Conservation (phyloP, 768 basidiomycete species). For the Mrakia frigida region DNA sequence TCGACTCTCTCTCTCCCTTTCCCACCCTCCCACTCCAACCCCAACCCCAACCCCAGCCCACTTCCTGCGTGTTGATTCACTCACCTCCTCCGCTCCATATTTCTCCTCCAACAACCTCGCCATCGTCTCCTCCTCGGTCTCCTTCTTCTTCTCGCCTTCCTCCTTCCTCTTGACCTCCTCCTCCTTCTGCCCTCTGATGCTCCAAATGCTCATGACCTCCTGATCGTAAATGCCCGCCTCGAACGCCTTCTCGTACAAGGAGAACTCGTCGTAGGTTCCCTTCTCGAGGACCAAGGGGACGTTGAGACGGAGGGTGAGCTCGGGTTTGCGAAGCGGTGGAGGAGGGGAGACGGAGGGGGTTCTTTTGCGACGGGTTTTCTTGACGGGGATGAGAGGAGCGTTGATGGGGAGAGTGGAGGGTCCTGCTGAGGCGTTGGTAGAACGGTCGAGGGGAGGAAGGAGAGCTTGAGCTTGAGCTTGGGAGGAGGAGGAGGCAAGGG, state of each 20-base stretch:
- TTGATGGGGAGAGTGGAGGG: not conserved
- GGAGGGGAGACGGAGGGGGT: conserved; percentile 16
- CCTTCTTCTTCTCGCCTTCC: conserved; percentile 23
- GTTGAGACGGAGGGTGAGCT: conserved; percentile 28
- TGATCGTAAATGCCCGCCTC: conserved; percentile 27
- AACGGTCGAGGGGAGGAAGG: not conserved
- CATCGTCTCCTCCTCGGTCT: conserved; percentile 22
- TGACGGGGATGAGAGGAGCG: not conserved
- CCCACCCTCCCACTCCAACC: not conserved
- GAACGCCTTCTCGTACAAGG: conserved; percentile 28
- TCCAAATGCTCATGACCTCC: conserved; percentile 19
- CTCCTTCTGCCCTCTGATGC: conserved; percentile 9
- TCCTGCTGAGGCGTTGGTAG: not conserved
- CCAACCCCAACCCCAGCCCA: conserved; percentile 11
- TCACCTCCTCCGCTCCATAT: conserved; percentile 35
- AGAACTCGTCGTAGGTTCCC: conserved; percentile 13
- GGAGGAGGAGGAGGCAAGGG: conserved; percentile 1
- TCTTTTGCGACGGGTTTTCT: conserved; percentile 13
- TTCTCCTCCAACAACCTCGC: conserved; percentile 37
- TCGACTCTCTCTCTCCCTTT: not conserved
- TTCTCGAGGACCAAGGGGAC: conserved; percentile 4
- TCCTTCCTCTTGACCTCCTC: too few species aligned
- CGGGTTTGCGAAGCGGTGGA: conserved; percentile 12
- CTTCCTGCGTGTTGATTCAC: too few species aligned
- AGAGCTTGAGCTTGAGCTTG: too few species aligned